A percentile compares a stretch with the other conserved stretches of the same genome.
Evolutionary conservation across 441 rosid species (phyloP).

Genomic region (Populus tomentosa): DNA sequence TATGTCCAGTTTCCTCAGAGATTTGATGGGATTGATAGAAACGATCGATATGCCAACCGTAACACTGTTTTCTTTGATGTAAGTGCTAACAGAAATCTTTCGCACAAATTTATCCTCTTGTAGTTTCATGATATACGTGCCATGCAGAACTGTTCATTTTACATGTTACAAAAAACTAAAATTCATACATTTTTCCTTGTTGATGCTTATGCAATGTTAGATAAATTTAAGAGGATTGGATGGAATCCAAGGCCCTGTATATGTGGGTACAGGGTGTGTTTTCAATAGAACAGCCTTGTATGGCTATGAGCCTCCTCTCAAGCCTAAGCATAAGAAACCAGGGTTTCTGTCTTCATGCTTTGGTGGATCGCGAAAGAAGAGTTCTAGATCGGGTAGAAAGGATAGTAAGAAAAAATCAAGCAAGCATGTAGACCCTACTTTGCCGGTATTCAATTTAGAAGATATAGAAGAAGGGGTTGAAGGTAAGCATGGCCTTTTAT

Average conservation of each 20-base stretch:
- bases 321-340: constrained; percentile 43
- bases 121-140: not conserved
- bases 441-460: constrained; percentile 48
- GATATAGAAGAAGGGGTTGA: constrained; percentile 65
- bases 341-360: constrained; percentile 42
- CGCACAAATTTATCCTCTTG: not conserved
- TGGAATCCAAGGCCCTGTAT: constrained; percentile 64
- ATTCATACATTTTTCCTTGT: not conserved
- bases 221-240: constrained; percentile 55
- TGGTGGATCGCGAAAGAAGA: constrained; percentile 47
- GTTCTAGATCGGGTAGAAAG: constrained; percentile 36
- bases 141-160: not conserved
- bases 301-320: constrained; percentile 57
- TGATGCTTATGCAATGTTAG: constrained; percentile 17
- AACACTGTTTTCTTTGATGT: constrained; percentile 40
- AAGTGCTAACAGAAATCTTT: constrained; percentile 2
- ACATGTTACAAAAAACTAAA: not conserved
- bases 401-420: constrained; percentile 43
- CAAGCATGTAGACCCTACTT: constrained; percentile 44
- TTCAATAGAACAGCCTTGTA: constrained; percentile 55
- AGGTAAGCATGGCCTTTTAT: constrained; percentile 21
- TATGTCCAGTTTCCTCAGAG: constrained; percentile 46
- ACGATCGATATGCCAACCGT: constrained; percentile 42
- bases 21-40: constrained; percentile 40
- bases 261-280: constrained; percentile 59